Evolutionary conservation across 2,329 filamentous ascomycete species (phyloP).

Genomic region (Nemania sp.): DNA sequence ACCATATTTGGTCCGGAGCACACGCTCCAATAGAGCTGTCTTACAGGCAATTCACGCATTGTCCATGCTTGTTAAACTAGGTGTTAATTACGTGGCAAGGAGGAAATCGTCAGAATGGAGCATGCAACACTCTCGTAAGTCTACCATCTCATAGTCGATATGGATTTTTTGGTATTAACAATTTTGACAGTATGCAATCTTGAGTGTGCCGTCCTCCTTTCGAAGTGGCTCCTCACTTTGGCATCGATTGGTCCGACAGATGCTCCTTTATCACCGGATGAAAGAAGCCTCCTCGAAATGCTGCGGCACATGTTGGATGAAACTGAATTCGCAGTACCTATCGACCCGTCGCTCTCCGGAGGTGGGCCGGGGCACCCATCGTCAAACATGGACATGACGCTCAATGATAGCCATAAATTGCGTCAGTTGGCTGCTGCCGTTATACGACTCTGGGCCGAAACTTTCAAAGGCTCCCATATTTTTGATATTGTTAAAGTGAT

Average conservation of each 20-base stretch:
- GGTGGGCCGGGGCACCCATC: slow-evolving; percentile 41
- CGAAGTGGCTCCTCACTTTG: slow-evolving; percentile 63
- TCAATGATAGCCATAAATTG: slow-evolving; percentile 55
- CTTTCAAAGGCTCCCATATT: slow-evolving; percentile 63
- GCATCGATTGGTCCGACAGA: slow-evolving; percentile 55
- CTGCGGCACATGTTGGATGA: slow-evolving; percentile 63
- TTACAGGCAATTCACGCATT: slow-evolving; percentile 70
- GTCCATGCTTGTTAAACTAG: slow-evolving; percentile 66
- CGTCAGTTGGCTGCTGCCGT: slow-evolving; percentile 61
- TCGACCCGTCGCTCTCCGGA: slow-evolving; percentile 58
- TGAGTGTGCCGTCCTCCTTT: slow-evolving; percentile 63
- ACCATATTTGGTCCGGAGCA: slow-evolving; percentile 60
- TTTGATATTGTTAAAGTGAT: slow-evolving; percentile 64
- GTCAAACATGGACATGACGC: slow-evolving; percentile 47
- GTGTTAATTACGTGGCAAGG: slow-evolving; percentile 64
- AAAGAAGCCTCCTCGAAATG: slow-evolving; percentile 58
- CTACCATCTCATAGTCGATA: neutral
- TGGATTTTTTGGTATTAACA: slow-evolving; percentile 14
- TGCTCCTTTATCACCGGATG: slow-evolving; percentile 53
- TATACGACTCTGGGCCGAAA: slow-evolving; percentile 63
- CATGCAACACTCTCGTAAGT: slow-evolving; percentile 63
- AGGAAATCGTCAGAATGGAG: slow-evolving; percentile 66
- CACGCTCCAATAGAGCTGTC: slow-evolving; percentile 64
- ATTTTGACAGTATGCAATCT: slow-evolving; percentile 58
- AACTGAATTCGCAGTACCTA: slow-evolving; percentile 63